A percentile compares a stretch with the other conserved stretches of the same genome.
These are phyloP conservation scores for Chlamydomonas applanata DNA, from an alignment of 139 green algal genomes.

Conservation along the genomic window DNA sequence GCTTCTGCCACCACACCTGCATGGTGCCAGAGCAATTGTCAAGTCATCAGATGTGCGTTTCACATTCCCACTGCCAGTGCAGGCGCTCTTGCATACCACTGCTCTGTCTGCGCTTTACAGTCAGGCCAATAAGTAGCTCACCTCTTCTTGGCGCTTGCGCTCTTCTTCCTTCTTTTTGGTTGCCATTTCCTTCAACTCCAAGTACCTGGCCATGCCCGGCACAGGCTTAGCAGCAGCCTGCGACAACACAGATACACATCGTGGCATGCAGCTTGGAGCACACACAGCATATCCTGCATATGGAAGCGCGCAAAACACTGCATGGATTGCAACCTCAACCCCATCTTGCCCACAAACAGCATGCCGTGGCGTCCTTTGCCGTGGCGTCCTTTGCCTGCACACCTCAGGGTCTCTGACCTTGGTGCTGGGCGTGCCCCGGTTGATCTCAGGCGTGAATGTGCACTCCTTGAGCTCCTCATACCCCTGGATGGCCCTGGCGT, in stretches of 20 bases:
- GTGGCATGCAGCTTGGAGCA: too few relatives aligned
- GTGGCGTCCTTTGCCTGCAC: too few relatives aligned
- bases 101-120: neutral
- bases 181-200: constrained; percentile 40
- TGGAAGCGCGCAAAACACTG: neutral
- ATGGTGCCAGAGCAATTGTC: neutral
- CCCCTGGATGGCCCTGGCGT: constrained; percentile 28
- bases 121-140: constrained; percentile 9
- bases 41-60: neutral
- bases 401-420: constrained; percentile 5
- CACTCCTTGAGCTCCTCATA: constrained; percentile 54
- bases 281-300: neutral
- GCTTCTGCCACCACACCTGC: constrained; percentile 20
- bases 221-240: neutral
- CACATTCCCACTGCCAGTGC: neutral
- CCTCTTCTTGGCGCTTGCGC: constrained; percentile 29
- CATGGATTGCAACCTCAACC: neutral
- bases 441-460: constrained; percentile 57
- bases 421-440: constrained; percentile 5
- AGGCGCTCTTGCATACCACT: too few relatives aligned
- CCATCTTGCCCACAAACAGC: neutral
- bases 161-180: constrained; percentile 24
- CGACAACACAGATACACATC: too few relatives aligned
- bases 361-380: neutral
- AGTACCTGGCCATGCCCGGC: constrained; percentile 18